phyloP scores from a whole-genome alignment of 352 stramenopile species.

The Phytopythium montanum region DNA sequence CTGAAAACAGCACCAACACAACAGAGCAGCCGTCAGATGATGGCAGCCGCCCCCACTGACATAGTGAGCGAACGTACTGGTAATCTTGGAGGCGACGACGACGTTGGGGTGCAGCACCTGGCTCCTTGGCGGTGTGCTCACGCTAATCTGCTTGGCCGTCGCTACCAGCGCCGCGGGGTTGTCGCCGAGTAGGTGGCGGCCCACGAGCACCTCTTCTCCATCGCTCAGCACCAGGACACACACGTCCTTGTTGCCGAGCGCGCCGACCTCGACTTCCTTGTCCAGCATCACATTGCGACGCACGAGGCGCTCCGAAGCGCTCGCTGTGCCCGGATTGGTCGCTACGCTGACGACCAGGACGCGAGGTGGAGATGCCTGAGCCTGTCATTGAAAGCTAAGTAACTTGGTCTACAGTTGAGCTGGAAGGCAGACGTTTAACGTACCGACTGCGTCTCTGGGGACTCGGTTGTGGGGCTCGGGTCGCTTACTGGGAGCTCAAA shows the following conservation, averaged over 20 bases:
- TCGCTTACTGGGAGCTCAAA: slow-evolving; percentile 25
- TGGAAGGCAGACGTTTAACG: not conserved
- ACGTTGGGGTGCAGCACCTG: slow-evolving; percentile 49
- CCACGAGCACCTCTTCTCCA: slow-evolving; percentile 68
- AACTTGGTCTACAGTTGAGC: not conserved
- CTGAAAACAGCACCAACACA: slow-evolving; percentile 18
- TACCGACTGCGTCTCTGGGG: slow-evolving; percentile 14
- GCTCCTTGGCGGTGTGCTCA: slow-evolving; percentile 47
- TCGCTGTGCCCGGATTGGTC: slow-evolving; percentile 22
- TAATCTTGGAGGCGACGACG: slow-evolving; percentile 51
- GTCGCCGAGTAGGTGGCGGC: slow-evolving; percentile 40
- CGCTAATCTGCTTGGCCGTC: slow-evolving; percentile 45
- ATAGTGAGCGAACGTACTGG: slow-evolving; percentile 24
- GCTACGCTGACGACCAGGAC: slow-evolving; percentile 65
- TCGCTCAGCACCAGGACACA: slow-evolving; percentile 72
- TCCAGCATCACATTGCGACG: slow-evolving; percentile 58
- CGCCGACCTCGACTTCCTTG: slow-evolving; percentile 46
- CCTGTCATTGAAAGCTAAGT: slow-evolving; percentile 1
- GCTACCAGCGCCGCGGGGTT: slow-evolving; percentile 34
- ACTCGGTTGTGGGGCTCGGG: slow-evolving; percentile 21
- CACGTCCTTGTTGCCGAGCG: slow-evolving; percentile 49
- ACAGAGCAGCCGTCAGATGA: slow-evolving; percentile 4
- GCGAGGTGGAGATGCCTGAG: slow-evolving; percentile 17
- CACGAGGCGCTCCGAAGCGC: slow-evolving; percentile 44
- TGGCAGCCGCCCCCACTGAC: not conserved